Evolutionary conservation across 352 stramenopile genomes (phyloP).

Genomic region (Peronospora destructor): DNA sequence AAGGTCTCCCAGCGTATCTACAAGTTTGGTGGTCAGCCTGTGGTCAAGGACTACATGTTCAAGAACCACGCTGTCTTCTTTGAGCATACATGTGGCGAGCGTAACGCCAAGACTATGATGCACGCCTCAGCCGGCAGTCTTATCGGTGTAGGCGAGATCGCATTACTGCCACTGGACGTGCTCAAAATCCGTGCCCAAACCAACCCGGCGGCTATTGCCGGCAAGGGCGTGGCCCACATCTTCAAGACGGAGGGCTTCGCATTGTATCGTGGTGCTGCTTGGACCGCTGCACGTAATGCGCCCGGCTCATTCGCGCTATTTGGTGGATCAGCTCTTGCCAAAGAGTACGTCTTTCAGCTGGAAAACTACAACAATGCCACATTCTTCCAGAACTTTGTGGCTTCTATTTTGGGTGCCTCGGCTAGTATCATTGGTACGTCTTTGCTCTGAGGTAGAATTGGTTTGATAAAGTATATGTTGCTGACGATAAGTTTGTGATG

Average conservation of each 20-base stretch:
- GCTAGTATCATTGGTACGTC: constrained; percentile 74
- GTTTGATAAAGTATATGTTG: not conserved
- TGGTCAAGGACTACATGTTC: constrained; percentile 90
- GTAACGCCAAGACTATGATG: constrained; percentile 91
- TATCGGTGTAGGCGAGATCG: constrained; percentile 93
- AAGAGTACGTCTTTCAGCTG: constrained; percentile 89
- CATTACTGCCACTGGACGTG: constrained; percentile 91
- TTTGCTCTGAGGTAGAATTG: not conserved
- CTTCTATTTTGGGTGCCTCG: constrained; percentile 73
- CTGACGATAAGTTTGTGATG: constrained; percentile 3
- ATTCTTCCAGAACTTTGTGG: constrained; percentile 90
- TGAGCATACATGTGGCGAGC: constrained; percentile 85
- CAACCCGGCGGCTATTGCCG: constrained; percentile 88
- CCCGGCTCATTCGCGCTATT: constrained; percentile 94
- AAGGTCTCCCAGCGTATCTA: constrained; percentile 96
- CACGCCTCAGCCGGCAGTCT: constrained; percentile 88
- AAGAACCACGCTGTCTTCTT: constrained; percentile 86
- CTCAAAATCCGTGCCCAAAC: constrained; percentile 96
- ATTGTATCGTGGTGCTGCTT: constrained; percentile 87
- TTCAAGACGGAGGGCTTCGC: constrained; percentile 88
- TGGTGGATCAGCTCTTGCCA: constrained; percentile 82
- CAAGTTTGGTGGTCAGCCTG: constrained; percentile 94
- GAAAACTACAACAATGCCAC: constrained; percentile 87
- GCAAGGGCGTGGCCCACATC: constrained; percentile 89
- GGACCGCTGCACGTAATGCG: constrained; percentile 91